Conservation (phyloP, 148 eudicot species). For the Persicaria maculosa region DNA sequence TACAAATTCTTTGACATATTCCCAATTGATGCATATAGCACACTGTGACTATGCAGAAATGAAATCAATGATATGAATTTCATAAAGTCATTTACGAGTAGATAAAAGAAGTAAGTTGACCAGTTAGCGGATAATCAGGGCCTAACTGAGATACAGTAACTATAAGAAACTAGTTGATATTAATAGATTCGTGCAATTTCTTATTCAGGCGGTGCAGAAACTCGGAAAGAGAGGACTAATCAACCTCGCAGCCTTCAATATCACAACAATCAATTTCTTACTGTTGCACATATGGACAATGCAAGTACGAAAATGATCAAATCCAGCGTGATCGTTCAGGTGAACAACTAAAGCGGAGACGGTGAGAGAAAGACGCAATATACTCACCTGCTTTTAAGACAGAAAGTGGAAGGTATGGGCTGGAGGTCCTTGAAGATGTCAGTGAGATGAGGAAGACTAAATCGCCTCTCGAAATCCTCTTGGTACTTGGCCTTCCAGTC, state of each 20-base stretch:
- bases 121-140: neutral
- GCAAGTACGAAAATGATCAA: neutral
- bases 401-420: constrained; percentile 78
- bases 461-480: constrained; percentile 58
- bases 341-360: neutral
- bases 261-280: neutral
- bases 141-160: neutral
- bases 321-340: constrained; percentile 3
- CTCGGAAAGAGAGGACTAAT: neutral
- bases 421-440: constrained; percentile 47
- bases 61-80: neutral
- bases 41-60: neutral
- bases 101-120: neutral
- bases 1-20: neutral
- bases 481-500: constrained; percentile 62
- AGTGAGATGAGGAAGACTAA: constrained; percentile 64
- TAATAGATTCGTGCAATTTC: neutral
- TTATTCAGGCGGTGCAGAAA: neutral
- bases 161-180: neutral
- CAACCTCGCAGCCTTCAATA: neutral
- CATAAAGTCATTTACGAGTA: neutral
- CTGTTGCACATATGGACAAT: neutral
- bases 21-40: neutral
- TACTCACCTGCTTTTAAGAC: constrained; percentile 76
- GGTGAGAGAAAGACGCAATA: neutral